Percentiles rank a stretch among this genome's conserved stretches.
These are phyloP conservation scores for Beauveria sp. DNA, from an alignment of 2,329 filamentous ascomycete genomes.

Conservation along the genomic window DNA sequence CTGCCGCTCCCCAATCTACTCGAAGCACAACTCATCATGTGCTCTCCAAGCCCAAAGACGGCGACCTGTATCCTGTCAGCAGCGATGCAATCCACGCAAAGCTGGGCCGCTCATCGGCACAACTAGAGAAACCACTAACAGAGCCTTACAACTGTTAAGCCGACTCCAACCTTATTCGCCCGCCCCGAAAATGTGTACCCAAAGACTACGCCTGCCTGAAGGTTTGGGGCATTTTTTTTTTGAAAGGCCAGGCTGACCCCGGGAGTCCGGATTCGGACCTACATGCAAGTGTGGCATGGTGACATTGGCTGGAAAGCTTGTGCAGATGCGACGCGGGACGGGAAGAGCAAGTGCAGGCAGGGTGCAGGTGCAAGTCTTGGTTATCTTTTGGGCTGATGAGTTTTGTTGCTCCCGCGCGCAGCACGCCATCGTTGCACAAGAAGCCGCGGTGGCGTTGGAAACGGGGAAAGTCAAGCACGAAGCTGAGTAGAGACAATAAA, in stretches of 20 bases:
- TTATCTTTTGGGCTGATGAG: not conserved
- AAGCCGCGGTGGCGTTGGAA: too few relatives aligned
- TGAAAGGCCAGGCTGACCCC: not conserved
- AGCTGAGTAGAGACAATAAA: too few relatives aligned
- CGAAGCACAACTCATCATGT: not conserved
- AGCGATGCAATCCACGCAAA: not conserved
- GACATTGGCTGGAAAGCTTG: not conserved
- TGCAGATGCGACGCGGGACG: slow-evolving; percentile 2
- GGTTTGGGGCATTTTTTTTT: not conserved
- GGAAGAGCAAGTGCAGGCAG: not conserved
- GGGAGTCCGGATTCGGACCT: not conserved
- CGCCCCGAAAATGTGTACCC: not conserved
- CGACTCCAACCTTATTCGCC: slow-evolving; percentile 3
- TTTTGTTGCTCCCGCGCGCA: not conserved
- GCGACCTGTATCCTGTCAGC: not conserved
- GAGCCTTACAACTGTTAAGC: slow-evolving; percentile 3
- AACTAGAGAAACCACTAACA: slow-evolving; percentile 3
- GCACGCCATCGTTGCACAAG: too few relatives aligned
- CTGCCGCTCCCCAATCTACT: not conserved
- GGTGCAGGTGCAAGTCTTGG: not conserved
- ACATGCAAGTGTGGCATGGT: not conserved
- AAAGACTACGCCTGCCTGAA: not conserved
- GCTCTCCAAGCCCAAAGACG: not conserved
- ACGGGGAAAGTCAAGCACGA: too few relatives aligned
- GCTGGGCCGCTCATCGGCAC: not conserved